These are phyloP conservation scores for Stachybotrys elegans DNA, from an alignment of 2,329 filamentous ascomycete genomes.

Conservation along the genomic window DNA sequence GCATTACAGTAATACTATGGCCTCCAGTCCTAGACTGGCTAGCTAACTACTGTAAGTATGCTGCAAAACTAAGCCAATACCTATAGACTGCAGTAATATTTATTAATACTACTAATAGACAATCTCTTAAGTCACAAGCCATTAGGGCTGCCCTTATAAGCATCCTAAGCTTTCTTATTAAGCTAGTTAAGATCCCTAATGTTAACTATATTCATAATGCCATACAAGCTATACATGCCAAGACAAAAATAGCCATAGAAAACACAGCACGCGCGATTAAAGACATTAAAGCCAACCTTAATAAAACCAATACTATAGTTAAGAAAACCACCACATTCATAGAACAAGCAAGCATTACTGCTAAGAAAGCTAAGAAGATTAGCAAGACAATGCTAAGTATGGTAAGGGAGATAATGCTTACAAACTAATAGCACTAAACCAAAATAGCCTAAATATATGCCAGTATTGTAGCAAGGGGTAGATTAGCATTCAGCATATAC, in stretches of 20 bases:
- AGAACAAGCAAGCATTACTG: neutral
- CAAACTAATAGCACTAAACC: conserved; percentile 2
- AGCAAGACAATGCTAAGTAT: conserved; percentile 1
- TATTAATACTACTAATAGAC: conserved; percentile 1
- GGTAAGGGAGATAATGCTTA: conserved; percentile 1
- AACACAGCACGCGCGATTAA: neutral
- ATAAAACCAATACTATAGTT: neutral
- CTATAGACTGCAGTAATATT: conserved; percentile 1
- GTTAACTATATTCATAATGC: neutral
- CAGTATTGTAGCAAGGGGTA: neutral
- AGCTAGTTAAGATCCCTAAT: conserved; percentile 1
- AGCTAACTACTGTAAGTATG: no score
- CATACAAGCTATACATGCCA: neutral
- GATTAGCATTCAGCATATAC: neutral
- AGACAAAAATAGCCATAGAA: conserved; percentile 1
- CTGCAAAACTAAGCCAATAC: no score
- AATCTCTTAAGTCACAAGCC: neutral
- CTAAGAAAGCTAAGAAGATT: neutral
- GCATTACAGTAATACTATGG: neutral
- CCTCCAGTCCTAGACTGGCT: no score
- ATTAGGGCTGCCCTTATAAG: neutral
- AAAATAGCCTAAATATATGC: neutral
- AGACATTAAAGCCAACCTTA: conserved; percentile 1
- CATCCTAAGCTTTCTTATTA: neutral
- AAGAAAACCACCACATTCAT: neutral